Conservation (phyloP, 2,329 filamentous ascomycete genomes). For the Penicillium sp. region DNA sequence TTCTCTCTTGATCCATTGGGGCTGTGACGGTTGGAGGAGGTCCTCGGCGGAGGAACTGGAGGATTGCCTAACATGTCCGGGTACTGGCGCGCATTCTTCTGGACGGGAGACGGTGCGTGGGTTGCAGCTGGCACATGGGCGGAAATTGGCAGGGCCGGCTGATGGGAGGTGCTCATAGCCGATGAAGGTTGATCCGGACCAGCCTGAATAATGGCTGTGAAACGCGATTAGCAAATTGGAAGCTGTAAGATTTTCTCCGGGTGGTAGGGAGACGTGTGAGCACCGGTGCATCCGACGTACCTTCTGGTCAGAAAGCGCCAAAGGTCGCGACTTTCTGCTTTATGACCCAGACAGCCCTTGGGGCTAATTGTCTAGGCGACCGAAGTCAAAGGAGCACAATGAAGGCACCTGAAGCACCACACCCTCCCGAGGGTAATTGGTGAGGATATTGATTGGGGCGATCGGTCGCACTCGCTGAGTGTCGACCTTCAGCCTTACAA, state of each 20-base stretch:
- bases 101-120: conserved; percentile 26
- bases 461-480: conserved; percentile 27
- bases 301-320: conserved; percentile 37
- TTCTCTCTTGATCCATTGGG: conserved; percentile 41
- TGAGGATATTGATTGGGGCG: conserved; percentile 15
- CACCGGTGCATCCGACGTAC: conserved; percentile 65
- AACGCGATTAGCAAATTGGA: conserved; percentile 22
- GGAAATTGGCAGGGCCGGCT: conserved; percentile 43
- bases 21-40: conserved; percentile 65
- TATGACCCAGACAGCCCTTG: background rate
- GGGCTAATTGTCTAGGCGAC: background rate
- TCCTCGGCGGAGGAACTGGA: conserved; percentile 75
- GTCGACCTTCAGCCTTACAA: conserved; percentile 20
- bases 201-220: conserved; percentile 32
- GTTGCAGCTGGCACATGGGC: conserved; percentile 44
- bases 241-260: conserved; percentile 30
- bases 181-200: conserved; percentile 34
- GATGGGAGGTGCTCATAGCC: conserved; percentile 48
- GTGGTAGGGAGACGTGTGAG: conserved; percentile 44
- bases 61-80: conserved; percentile 59
- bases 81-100: conserved; percentile 34
- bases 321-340: conserved; percentile 16
- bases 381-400: conserved; percentile 23
- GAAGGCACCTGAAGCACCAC: conserved; percentile 22
- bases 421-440: conserved; percentile 25